Evolutionary conservation across 2,329 filamentous ascomycete genomes (phyloP).

Genomic region (Fusarium torulosum): DNA sequence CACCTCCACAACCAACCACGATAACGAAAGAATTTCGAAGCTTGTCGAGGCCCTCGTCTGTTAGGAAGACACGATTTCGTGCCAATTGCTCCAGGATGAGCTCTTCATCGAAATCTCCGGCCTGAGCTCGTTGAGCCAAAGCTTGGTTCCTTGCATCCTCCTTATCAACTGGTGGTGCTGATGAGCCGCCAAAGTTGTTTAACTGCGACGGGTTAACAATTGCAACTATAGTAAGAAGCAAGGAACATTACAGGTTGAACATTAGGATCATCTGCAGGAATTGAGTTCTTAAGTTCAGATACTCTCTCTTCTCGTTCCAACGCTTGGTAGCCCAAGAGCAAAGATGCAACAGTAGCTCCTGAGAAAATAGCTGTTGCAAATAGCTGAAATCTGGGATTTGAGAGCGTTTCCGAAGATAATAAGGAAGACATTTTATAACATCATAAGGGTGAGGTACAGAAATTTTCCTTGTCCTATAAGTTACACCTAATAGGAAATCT

Average conservation of each 20-base stretch:
- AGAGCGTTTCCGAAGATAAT: slow-evolving; percentile 56
- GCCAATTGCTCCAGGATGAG: slow-evolving; percentile 95
- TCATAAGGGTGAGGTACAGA: slow-evolving; percentile 18
- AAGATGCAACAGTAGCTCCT: slow-evolving; percentile 69
- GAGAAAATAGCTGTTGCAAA: slow-evolving; percentile 77
- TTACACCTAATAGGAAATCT: slow-evolving; percentile 4
- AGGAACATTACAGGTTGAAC: slow-evolving; percentile 37
- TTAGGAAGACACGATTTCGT: slow-evolving; percentile 91
- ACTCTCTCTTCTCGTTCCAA: slow-evolving; percentile 68
- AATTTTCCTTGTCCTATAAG: not conserved
- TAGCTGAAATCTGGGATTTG: slow-evolving; percentile 69
- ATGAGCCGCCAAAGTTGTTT: slow-evolving; percentile 70
- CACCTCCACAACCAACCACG: slow-evolving; percentile 92
- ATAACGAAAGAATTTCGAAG: slow-evolving; percentile 87
- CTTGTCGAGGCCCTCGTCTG: slow-evolving; percentile 81
- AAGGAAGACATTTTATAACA: slow-evolving; percentile 58
- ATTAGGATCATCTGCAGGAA: slow-evolving; percentile 56
- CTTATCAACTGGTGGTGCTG: slow-evolving; percentile 62
- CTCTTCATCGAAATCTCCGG: slow-evolving; percentile 77
- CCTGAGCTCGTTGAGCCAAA: slow-evolving; percentile 70
- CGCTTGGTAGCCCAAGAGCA: slow-evolving; percentile 72
- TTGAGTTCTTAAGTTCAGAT: slow-evolving; percentile 70
- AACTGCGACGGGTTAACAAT: slow-evolving; percentile 59
- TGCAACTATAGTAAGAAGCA: not conserved
- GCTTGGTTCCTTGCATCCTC: slow-evolving; percentile 72